Evolutionary conservation across 108 stramenopile species (phyloP), one percentile per base, ranked within the genome.

Genomic region (Fragilaria crotonensis): DNA sequence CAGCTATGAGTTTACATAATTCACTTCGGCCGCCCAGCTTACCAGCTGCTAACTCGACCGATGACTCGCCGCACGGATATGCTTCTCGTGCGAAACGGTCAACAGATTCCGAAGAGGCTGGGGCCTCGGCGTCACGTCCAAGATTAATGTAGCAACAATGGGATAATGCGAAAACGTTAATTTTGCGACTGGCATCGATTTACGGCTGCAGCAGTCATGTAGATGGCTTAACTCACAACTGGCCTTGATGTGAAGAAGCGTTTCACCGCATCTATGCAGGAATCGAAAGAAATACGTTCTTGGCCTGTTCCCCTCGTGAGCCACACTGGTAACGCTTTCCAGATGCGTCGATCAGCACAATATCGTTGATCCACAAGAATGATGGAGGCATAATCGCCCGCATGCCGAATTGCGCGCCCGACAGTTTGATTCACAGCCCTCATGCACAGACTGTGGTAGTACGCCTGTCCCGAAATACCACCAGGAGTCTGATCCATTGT

Each of bases 341-440:
- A 81, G 50, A 94, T 76, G 9, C 62, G 73, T 1, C 48, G 27
- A 44, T 89, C 84, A 17, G 63, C 60, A n/a, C 60, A 57, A 68
- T 97, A 99, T 21, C 99, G 75, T 45, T 50, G 57, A 76, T 99
- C 99, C 48, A 78, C 69, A 3, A 98, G 76, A 1, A 97, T 62
- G 33, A 98, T 87, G 11, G 87, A 73, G 3, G 96, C 95, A 64
- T 87, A 96, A 64, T 99, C 99, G 33, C 80, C 70, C 2, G 79
- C 84, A 68, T 99, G 97, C 7, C 99, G 79, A 45, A 99, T 97
- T 29, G 96, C 96, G 44, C 99, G 77, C n/a, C 99, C 99, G 4
- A 99, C 84, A 53, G 83, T 84, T 77, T 99, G 99, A 66, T 99
- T 99, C 47, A 99, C 97, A 0, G 94, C 90, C 31, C 95, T 72